A percentile compares a stretch with the other conserved stretches of the same genome.
phyloP scores from a whole-genome alignment of 305 asterid species.

The Fraxinus albicans region DNA sequence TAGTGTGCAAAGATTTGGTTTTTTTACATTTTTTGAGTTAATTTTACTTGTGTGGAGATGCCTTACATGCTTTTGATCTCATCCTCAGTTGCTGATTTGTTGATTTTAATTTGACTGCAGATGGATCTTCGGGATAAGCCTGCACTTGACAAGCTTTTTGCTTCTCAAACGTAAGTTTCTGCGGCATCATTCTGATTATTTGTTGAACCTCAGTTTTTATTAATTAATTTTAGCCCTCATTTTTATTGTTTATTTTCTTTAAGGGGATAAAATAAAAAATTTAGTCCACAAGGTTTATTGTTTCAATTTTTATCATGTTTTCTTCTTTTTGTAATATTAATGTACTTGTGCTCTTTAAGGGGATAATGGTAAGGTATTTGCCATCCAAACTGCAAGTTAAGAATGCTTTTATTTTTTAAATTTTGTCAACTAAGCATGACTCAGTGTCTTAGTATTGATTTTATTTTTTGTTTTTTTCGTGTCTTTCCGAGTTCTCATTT shows the following conservation, averaged over 20 bases:
- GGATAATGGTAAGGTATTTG: background rate
- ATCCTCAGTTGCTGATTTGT: background rate
- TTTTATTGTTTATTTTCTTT: too few species aligned
- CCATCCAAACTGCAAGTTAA: background rate
- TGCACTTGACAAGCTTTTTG: slow-evolving; percentile 71
- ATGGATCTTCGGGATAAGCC: slow-evolving; percentile 82
- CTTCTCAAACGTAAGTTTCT: slow-evolving; percentile 59
- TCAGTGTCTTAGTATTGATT: background rate
- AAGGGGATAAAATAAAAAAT: too few species aligned
- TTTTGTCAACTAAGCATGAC: too few species aligned
- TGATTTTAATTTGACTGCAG: slow-evolving; percentile 40
- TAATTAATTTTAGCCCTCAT: too few species aligned
- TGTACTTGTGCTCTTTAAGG: too few species aligned
- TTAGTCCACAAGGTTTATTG: background rate
- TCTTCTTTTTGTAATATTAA: too few species aligned
- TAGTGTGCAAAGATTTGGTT: background rate
- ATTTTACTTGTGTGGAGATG: background rate
- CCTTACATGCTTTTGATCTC: background rate
- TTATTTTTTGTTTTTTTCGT: background rate
- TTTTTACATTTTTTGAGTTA: slow-evolving; percentile 2
- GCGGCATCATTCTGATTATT: background rate
- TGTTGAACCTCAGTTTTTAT: background rate
- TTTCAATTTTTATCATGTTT: background rate
- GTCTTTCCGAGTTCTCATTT: background rate
- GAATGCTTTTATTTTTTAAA: background rate